phyloP scores from a whole-genome alignment of 306 rosid species.

The Glycine latifolia region DNA sequence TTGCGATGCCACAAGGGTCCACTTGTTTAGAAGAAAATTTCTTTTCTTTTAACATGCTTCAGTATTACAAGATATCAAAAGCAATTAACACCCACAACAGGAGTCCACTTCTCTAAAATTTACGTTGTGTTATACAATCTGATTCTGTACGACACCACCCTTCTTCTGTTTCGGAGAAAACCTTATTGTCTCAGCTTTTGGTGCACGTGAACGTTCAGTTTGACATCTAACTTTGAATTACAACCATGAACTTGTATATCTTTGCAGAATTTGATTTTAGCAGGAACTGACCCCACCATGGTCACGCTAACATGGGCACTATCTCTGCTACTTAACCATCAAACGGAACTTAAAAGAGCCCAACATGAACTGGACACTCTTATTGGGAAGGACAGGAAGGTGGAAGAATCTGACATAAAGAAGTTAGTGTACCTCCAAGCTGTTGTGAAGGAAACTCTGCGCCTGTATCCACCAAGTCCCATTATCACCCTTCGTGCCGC shows the following conservation, averaged over 20 bases:
- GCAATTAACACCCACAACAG: no score
- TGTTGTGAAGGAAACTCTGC: conserved; percentile 51
- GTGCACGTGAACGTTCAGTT: no score
- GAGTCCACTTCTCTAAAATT: no score
- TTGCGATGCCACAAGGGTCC: neutral
- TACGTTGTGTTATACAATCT: no score
- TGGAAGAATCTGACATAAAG: conserved; percentile 52
- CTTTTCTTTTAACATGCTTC: neutral
- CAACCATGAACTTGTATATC: neutral
- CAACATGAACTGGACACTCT: conserved; percentile 50
- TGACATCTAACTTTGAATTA: neutral
- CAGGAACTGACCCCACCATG: conserved; percentile 55
- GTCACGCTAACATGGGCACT: conserved; percentile 53
- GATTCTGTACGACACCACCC: no score
- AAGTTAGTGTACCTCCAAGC: conserved; percentile 56
- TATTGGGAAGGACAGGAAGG: conserved; percentile 44
- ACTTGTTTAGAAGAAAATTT: conserved; percentile 1
- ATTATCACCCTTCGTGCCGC: conserved; percentile 43
- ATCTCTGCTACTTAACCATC: conserved; percentile 50
- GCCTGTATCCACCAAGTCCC: conserved; percentile 57
- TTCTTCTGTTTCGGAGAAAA: no score
- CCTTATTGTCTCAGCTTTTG: no score
- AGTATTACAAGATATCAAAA: neutral
- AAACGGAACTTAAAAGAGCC: conserved; percentile 36
- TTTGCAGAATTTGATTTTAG: conserved; percentile 56